A percentile compares a stretch with the other conserved stretches of the same genome.
Conservation (phyloP, 2,329 filamentous ascomycete species). For the Hypoxylon sp. region DNA sequence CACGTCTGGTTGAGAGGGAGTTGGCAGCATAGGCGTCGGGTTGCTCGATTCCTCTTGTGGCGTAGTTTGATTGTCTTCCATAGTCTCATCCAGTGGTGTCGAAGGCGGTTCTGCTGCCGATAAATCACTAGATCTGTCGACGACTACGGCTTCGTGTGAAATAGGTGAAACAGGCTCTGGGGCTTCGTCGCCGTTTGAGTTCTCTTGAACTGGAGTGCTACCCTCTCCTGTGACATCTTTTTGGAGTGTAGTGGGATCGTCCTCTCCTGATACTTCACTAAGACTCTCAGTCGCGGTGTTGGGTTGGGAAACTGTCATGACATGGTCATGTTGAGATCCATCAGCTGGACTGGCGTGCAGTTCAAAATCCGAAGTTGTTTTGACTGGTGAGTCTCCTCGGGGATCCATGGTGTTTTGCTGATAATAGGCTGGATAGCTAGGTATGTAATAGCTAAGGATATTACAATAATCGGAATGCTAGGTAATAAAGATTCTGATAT, state of each 20-base stretch:
- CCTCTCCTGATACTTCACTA: background rate
- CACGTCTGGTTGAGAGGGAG: background rate
- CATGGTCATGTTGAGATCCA: background rate
- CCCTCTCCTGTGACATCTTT: background rate
- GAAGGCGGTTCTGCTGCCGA: background rate
- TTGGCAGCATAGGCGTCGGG: background rate
- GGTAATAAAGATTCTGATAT: background rate
- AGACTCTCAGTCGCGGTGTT: background rate
- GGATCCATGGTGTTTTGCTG: slow-evolving; percentile 10
- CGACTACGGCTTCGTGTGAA: background rate
- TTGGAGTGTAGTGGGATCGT: background rate
- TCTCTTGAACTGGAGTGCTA: background rate
- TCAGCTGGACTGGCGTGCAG: background rate
- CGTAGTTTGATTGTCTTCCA: background rate
- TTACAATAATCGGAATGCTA: background rate
- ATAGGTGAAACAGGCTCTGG: background rate
- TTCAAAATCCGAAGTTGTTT: background rate
- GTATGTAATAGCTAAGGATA: background rate
- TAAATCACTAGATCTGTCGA: background rate
- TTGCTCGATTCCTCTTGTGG: background rate
- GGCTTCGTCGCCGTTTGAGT: background rate
- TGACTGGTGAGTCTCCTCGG: background rate
- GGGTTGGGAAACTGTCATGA: background rate
- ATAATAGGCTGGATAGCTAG: background rate
- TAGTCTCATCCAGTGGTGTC: background rate